These are phyloP conservation scores for Aureobasidium pullulans DNA, from an alignment of 2,329 filamentous ascomycete genomes.

Conservation along the genomic window DNA sequence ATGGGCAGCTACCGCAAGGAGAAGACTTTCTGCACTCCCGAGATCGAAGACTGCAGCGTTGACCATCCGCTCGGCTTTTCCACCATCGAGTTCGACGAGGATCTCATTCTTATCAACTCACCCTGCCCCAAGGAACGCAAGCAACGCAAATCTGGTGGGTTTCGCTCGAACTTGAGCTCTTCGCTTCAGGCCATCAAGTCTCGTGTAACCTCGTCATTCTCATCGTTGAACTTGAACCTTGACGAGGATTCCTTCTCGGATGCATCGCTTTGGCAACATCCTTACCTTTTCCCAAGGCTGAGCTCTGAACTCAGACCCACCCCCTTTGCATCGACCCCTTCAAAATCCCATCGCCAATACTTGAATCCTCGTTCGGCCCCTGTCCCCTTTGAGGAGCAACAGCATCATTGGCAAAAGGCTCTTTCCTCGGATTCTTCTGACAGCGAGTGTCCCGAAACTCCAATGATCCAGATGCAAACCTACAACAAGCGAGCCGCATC, in stretches of 20 bases:
- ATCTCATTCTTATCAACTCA: constrained; percentile 25
- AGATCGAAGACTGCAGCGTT: constrained; percentile 45
- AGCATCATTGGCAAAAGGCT: constrained; percentile 29
- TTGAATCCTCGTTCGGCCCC: constrained; percentile 48
- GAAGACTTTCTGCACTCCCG: constrained; percentile 42
- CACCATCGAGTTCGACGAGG: constrained; percentile 19
- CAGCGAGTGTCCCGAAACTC: constrained; percentile 32
- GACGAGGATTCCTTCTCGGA: constrained; percentile 39
- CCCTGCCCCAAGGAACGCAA: constrained; percentile 33
- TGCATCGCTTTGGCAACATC: constrained; percentile 53
- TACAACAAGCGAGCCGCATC: constrained; percentile 40
- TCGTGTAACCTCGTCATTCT: constrained; percentile 51
- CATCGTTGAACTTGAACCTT: constrained; percentile 41
- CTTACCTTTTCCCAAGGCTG: constrained; percentile 50
- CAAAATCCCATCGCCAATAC: constrained; percentile 52
- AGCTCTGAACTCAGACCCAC: constrained; percentile 55
- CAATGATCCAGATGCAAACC: constrained; percentile 57
- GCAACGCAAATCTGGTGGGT: constrained; percentile 27
- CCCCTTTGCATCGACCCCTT: constrained; percentile 45
- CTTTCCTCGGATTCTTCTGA: constrained; percentile 28
- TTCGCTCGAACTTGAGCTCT: constrained; percentile 58
- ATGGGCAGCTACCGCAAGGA: constrained; percentile 34
- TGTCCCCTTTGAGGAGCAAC: constrained; percentile 30
- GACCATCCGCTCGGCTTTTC: constrained; percentile 51
- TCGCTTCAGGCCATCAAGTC: constrained; percentile 55